phyloP scores from a whole-genome alignment of 306 rosid species.

The Albizia julibrissin region DNA sequence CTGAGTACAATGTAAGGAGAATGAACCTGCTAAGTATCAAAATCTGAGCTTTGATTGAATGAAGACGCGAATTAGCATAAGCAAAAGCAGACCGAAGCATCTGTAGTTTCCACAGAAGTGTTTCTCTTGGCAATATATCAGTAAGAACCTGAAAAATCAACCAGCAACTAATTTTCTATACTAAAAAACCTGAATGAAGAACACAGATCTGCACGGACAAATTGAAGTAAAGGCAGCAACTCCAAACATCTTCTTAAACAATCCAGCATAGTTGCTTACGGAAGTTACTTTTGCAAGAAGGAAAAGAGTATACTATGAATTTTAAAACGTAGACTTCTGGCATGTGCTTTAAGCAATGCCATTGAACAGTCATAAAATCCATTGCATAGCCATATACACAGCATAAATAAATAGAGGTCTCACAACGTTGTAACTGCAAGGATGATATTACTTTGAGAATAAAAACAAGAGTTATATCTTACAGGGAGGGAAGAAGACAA shows the following conservation, averaged over 20 bases:
- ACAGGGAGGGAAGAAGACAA: constrained; percentile 67
- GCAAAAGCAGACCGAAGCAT: constrained; percentile 79
- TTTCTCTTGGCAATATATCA: constrained; percentile 72
- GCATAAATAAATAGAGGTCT: constrained; percentile 28
- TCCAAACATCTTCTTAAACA: not conserved
- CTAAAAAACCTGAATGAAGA: constrained; percentile 32
- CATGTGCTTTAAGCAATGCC: constrained; percentile 16
- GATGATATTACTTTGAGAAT: constrained; percentile 11
- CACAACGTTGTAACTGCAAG: not conserved
- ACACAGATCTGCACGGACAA: constrained; percentile 15
- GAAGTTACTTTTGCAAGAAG: constrained; percentile 17
- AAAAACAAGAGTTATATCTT: constrained; percentile 44
- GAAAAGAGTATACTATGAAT: constrained; percentile 11
- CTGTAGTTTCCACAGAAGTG: constrained; percentile 77
- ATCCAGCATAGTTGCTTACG: constrained; percentile 11
- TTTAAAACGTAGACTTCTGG: constrained; percentile 25
- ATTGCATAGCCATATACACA: constrained; percentile 7
- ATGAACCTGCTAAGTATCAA: constrained; percentile 78
- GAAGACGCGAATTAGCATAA: constrained; percentile 68
- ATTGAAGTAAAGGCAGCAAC: not conserved
- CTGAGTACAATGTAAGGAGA: constrained; percentile 3
- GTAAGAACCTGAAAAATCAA: constrained; percentile 69
- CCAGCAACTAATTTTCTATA: constrained; percentile 36
- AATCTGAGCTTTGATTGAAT: constrained; percentile 78
- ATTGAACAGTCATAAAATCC: constrained; percentile 11